Evolutionary conservation across 75 land plant species (phyloP).

Genomic region (Picea sitchensis): DNA sequence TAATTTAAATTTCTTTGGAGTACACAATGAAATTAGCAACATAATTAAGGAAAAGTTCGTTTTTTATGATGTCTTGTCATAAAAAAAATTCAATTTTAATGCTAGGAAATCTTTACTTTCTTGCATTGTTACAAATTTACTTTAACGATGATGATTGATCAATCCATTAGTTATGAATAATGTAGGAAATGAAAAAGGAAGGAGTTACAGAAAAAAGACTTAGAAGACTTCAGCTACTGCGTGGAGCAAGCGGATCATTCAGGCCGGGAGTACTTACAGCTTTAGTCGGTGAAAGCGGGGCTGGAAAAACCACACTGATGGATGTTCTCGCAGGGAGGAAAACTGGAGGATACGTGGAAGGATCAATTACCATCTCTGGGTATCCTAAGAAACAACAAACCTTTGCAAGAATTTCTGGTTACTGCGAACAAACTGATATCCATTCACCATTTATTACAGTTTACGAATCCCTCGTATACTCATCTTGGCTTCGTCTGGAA

Average conservation of each 20-base stretch:
- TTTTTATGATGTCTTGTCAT: background rate
- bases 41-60: background rate
- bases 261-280: conserved; percentile 33
- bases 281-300: conserved; percentile 36
- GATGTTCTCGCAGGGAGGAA: conserved; percentile 29
- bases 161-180: background rate
- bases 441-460: conserved; percentile 36
- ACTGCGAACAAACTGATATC: conserved; percentile 33
- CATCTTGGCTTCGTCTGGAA: conserved; percentile 33
- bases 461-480: conserved; percentile 34
- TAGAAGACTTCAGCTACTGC: conserved; percentile 16
- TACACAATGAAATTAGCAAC: background rate
- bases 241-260: conserved; percentile 23
- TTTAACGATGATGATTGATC: background rate
- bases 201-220: conserved; percentile 17
- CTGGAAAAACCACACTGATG: conserved; percentile 43
- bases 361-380: conserved; percentile 27
- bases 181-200: conserved; percentile 29
- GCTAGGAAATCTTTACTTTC: too few relatives aligned
- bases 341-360: conserved; percentile 29
- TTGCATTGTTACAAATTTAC: background rate
- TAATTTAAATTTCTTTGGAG: background rate
- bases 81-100: too few relatives aligned
- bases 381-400: conserved; percentile 31
- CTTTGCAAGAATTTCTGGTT: conserved; percentile 35